phyloP scores from a whole-genome alignment of 495 filamentous ascomycete species.

The Penicillium cataractarum region DNA sequence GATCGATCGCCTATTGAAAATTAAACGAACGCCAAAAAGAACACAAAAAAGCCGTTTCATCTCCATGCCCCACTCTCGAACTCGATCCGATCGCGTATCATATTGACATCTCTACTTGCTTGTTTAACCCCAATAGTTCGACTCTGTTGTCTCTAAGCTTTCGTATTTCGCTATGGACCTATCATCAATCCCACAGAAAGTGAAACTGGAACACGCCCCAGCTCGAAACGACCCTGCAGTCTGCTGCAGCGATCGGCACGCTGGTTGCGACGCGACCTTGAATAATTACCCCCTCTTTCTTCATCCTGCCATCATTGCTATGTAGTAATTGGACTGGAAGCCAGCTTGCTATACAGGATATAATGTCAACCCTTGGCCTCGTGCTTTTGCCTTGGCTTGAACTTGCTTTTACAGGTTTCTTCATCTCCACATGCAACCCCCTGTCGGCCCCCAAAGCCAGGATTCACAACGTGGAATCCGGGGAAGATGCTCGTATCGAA shows the following conservation, averaged over 20 bases:
- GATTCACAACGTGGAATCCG: neutral
- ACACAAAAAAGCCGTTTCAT: neutral
- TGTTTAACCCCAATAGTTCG: neutral
- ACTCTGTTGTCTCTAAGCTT: neutral
- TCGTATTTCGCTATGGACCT: neutral
- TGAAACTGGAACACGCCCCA: neutral
- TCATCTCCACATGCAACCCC: neutral
- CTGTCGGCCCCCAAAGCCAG: conserved; percentile 1
- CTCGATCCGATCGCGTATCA: neutral
- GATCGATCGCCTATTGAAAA: too few relatives aligned
- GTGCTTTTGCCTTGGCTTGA: neutral
- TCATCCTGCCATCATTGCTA: neutral
- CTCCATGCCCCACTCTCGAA: neutral
- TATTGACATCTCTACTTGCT: neutral
- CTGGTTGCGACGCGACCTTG: neutral
- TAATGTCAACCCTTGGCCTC: too few relatives aligned
- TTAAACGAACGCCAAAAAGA: neutral
- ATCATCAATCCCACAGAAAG: neutral
- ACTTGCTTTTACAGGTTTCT: neutral
- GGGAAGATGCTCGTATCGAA: neutral
- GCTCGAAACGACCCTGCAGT: neutral
- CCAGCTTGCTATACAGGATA: neutral
- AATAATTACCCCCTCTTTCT: neutral
- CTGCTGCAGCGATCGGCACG: neutral
- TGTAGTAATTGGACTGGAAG: neutral